Base-by-base conservation (phyloP, 108 stramenopile genomes). In the Cylindrotheca closterium region DNA sequence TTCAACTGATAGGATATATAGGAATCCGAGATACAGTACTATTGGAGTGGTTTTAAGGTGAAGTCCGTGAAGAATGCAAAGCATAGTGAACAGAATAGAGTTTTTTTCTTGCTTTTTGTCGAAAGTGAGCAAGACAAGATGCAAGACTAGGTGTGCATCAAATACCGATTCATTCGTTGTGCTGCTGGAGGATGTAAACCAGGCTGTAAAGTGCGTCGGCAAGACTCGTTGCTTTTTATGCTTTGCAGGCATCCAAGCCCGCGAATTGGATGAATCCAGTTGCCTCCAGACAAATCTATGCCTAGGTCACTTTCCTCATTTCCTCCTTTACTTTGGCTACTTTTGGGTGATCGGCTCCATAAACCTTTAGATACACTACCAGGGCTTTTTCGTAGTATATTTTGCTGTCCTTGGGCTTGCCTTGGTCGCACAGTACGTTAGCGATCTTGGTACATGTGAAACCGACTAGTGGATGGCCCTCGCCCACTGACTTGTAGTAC, bases 1-100 rank as follows among this genome's bases (percentile, higher is more conserved):
- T 94, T 2, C 65, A 81, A 51, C 52, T 91, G 17, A 78, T 94
- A 27, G 83, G 82, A 5, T 94, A 94, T 55, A 59, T 89, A 47
- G 89, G 84, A 19, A 78, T 91, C 0, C 77, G 89, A 31, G 92
- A 94, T 74, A 78, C 87, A 46, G 48, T 94, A 17, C 63, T 94
- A 25, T 54, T 94, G 26, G 71, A 85, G 55, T 78, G 84, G 78
- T 84, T 89, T 71, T 74, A 37, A 70, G 23, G n/a, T n/a, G n/a
- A n/a, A n/a, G n/a, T n/a, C n/a, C n/a, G n/a, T n/a, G n/a, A n/a
- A n/a, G n/a, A 42, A 42, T 7, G 37, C 7, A 7, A 42, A 42
- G 37, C 37, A 42, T 42, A 10, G 10, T 42, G 7, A 10, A 7
- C 15, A 42, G 15, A 10, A 10, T 42, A 10, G 37, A 15, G 37